Base-by-base conservation (phyloP, 2,329 filamentous ascomycete species). In the Penicillium sclerotigenum region DNA sequence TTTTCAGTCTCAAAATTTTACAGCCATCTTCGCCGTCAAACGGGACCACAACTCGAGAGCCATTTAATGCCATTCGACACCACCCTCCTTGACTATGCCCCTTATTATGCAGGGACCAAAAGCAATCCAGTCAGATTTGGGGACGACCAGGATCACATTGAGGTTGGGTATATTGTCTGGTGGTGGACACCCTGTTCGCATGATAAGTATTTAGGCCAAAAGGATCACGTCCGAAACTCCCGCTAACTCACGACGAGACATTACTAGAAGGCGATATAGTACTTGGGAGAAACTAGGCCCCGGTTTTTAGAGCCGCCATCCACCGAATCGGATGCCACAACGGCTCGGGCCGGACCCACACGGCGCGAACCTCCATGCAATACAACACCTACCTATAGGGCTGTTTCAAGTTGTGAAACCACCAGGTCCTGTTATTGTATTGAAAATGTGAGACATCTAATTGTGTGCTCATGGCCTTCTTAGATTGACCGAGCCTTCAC, bases 311-410 rank as follows among this genome's bases (percentile, higher is more conserved):
- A 22, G 8, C 18, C 5, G 13, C n/a, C 34, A 20, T 18, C 13
- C 5, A 26, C 41, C 47, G 14, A 41, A 49, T 50, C 37, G 37
- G 37, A 16, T 14, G n/a, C 22, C 43, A 48, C 36, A 16, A 28
- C 43, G 51, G 51, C 28, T 53, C 51, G 51, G 51, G 28, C 43
- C 51, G 51, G 14, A 31, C 28, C 47, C 28, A 33, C 26, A 14
- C n/a, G 14, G n/a, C 1, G 7, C 28, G 14, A 31, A 31, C 37
- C 14, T 33, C 10, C 37, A 43, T 50, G 37, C 13, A 14, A 49
- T n/a, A 7, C 16, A 46, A 11, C 13, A n/a, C 22, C 40, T 37
- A 37, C 14, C 14, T 16, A 40, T 4, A 22, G 13, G 28, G 28
- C 13, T 33, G 14, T 33, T 6, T 11, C 18, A 1, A 4, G 18